phyloP scores from a whole-genome alignment of 2,329 filamentous ascomycete species.

The Boeremia lycopersici region DNA sequence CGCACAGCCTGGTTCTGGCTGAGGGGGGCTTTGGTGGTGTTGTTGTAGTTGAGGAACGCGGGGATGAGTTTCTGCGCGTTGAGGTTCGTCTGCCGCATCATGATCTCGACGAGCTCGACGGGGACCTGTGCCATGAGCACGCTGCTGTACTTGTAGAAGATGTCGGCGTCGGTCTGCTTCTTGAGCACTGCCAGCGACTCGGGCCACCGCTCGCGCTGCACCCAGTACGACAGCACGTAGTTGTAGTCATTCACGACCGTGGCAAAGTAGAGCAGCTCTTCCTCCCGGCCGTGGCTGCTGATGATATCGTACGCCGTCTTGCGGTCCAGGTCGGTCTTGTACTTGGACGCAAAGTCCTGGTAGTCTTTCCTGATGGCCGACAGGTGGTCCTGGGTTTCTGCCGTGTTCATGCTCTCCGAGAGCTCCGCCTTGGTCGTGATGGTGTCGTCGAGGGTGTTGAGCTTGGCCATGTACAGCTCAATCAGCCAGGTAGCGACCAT shows the following conservation, averaged over 20 bases:
- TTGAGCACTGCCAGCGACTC: conserved; percentile 89
- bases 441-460: conserved; percentile 92
- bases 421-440: conserved; percentile 88
- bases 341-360: conserved; percentile 82
- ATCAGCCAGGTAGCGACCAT: conserved; percentile 97
- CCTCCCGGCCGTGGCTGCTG: conserved; percentile 91
- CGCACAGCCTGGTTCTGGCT: conserved; percentile 83
- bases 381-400: conserved; percentile 74
- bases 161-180: conserved; percentile 87
- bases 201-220: conserved; percentile 89
- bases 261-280: conserved; percentile 90
- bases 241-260: conserved; percentile 89
- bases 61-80: conserved; percentile 89
- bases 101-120: conserved; percentile 86
- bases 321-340: conserved; percentile 85
- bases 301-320: conserved; percentile 96
- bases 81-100: conserved; percentile 88
- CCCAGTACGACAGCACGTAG: conserved; percentile 96
- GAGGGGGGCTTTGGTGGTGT: conserved; percentile 71
- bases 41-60: conserved; percentile 91
- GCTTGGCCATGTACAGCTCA: conserved; percentile 95
- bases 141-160: conserved; percentile 96
- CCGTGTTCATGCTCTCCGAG: conserved; percentile 71
- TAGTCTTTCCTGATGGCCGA: conserved; percentile 76
- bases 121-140: conserved; percentile 93